Conservation (phyloP, 208 protist species). For the Leishmania tarentolae region DNA sequence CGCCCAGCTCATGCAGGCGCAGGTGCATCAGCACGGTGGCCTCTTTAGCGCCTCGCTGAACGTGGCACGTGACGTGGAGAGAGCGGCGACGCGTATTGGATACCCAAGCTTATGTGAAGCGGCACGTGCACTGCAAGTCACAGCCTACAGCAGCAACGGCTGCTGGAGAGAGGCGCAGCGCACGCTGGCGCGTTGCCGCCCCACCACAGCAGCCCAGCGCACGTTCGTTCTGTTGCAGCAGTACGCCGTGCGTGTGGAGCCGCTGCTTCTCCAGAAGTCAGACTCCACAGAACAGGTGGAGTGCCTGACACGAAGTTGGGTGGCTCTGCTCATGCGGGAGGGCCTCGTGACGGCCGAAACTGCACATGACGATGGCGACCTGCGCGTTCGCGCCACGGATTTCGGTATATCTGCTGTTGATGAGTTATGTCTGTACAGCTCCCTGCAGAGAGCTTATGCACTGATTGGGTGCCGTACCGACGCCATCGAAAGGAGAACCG, state of each 20-base stretch:
- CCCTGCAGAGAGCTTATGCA: conserved; percentile 9
- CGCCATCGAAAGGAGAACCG: background rate
- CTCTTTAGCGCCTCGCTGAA: conserved; percentile 43
- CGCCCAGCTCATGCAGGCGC: conserved; percentile 53
- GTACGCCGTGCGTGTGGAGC: conserved; percentile 25
- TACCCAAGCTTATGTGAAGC: conserved; percentile 29
- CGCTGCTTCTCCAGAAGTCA: conserved; percentile 9
- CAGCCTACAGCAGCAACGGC: conserved; percentile 10
- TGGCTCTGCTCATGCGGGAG: conserved; percentile 14
- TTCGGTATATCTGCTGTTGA: conserved; percentile 12
- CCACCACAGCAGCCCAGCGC: background rate
- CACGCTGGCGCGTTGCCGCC: conserved; percentile 16
- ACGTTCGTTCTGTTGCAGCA: conserved; percentile 22
- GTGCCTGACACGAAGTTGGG: conserved; percentile 22
- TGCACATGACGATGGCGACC: background rate
- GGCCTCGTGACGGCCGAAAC: background rate
- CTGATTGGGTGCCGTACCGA: background rate
- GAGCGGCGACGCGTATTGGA: conserved; percentile 47
- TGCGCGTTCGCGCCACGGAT: conserved; percentile 3
- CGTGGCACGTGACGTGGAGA: conserved; percentile 27
- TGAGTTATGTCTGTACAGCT: conserved; percentile 23
- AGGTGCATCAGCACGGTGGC: conserved; percentile 35
- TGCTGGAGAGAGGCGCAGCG: conserved; percentile 19
- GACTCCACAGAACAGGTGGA: background rate
- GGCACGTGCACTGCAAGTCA: conserved; percentile 20